Percentiles rank a stretch among this genome's conserved stretches.
Conservation (phyloP, 2,329 filamentous ascomycete species). For the Achaetomium macrosporum region DNA sequence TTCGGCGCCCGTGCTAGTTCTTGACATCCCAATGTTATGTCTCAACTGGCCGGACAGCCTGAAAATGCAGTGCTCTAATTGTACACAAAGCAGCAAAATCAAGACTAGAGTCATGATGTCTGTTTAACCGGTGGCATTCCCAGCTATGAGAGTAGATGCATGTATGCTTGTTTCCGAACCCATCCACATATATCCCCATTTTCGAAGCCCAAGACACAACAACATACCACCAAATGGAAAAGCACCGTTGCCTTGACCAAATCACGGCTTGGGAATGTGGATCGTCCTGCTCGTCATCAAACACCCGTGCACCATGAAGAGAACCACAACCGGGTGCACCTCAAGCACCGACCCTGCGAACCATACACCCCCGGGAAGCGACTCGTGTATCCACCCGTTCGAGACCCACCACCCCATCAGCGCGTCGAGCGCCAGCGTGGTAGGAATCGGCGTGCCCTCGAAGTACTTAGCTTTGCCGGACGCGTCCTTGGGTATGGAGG, state of each 20-base stretch:
- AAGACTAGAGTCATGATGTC: background rate
- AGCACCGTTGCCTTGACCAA: conserved; percentile 7
- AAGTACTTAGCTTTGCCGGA: conserved; percentile 92
- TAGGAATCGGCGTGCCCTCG: conserved; percentile 94
- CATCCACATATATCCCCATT: background rate
- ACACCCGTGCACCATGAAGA: conserved; percentile 87
- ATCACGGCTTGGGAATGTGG: conserved; percentile 87
- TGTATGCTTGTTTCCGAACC: background rate
- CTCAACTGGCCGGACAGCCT: background rate
- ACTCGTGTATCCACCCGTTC: conserved; percentile 70
- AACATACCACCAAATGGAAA: background rate
- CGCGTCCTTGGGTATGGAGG: conserved; percentile 83
- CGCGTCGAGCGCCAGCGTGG: conserved; percentile 71
- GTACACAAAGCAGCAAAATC: background rate
- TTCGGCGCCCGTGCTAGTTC: background rate
- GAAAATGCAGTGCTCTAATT: background rate
- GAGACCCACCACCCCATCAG: conserved; percentile 88
- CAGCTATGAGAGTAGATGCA: background rate
- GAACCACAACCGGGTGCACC: conserved; percentile 72
- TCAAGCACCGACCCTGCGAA: conserved; percentile 64
- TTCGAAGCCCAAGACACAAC: background rate
- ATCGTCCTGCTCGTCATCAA: conserved; percentile 94
- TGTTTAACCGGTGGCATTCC: background rate
- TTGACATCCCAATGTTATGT: background rate
- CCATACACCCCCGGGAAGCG: conserved; percentile 70